A percentile compares a stretch with the other conserved stretches of the same genome.
phyloP scores from a whole-genome alignment of 2,329 filamentous ascomycete genomes.

The Diaporthe longicolla region DNA sequence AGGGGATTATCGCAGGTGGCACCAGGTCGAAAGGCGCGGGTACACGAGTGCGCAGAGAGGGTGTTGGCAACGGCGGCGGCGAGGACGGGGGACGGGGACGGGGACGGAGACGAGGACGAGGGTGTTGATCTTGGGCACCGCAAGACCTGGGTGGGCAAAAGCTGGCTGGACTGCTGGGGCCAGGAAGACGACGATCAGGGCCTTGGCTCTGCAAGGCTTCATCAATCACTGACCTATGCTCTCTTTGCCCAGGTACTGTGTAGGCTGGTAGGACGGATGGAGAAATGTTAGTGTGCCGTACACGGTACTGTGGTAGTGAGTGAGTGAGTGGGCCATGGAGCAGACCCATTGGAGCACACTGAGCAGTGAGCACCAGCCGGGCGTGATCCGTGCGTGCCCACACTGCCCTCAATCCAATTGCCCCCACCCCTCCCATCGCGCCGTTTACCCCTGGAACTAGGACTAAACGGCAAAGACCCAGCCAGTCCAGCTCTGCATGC shows the following conservation, averaged over 20 bases:
- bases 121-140: neutral
- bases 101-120: neutral
- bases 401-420: constrained; percentile 1
- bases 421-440: neutral
- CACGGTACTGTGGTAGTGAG: neutral
- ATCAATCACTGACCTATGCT: neutral
- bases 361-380: neutral
- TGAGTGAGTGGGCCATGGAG: neutral
- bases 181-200: neutral
- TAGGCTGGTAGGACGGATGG: neutral
- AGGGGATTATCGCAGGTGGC: neutral
- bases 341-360: neutral
- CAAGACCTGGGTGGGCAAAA: neutral
- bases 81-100: too few species aligned
- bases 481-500: neutral
- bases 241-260: neutral
- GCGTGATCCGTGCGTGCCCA: constrained; percentile 8
- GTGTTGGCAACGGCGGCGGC: neutral
- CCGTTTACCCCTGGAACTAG: constrained; percentile 32
- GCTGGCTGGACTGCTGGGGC: neutral
- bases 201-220: neutral
- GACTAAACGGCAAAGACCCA: constrained; percentile 21
- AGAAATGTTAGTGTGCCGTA: neutral
- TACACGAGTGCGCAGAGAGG: neutral
- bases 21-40: neutral